A percentile compares a stretch with the other conserved stretches of the same genome.
Conservation (phyloP, 116 monocot genomes). For the Trichopus zeylanicus region DNA sequence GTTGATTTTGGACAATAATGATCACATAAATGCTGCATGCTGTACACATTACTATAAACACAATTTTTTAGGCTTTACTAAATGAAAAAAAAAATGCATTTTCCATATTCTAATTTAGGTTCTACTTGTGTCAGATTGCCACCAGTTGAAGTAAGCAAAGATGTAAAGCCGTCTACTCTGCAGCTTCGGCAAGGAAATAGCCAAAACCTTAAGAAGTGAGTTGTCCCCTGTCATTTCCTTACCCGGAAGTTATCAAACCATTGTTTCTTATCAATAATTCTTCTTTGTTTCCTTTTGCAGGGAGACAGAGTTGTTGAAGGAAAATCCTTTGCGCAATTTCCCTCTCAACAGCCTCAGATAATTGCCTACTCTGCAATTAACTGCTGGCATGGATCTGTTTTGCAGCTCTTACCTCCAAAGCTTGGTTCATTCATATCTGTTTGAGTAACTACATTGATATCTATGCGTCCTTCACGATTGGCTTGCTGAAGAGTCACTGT, state of each 20-base stretch:
- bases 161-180: slow-evolving; percentile 20
- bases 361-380: background rate
- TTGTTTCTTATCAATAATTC: background rate
- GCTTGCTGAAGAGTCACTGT: background rate
- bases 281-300: slow-evolving; percentile 19
- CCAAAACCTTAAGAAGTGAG: slow-evolving; percentile 66
- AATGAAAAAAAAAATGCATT: background rate
- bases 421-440: background rate
- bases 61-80: background rate
- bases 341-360: slow-evolving; percentile 40
- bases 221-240: background rate
- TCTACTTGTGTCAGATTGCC: slow-evolving; percentile 14
- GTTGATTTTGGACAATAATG: no score
- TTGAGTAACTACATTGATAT: background rate
- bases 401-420: background rate
- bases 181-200: slow-evolving; percentile 47
- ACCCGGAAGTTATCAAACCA: background rate
- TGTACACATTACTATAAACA: background rate
- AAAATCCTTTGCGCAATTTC: slow-evolving; percentile 84
- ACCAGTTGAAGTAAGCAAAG: slow-evolving; percentile 14
- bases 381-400: background rate
- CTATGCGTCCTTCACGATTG: background rate
- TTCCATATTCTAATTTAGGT: background rate
- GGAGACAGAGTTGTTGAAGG: slow-evolving; percentile 79
- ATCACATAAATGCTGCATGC: no score